phyloP scores from a whole-genome alignment of 768 basidiomycete genomes.

The Glaciozyma martinii region DNA sequence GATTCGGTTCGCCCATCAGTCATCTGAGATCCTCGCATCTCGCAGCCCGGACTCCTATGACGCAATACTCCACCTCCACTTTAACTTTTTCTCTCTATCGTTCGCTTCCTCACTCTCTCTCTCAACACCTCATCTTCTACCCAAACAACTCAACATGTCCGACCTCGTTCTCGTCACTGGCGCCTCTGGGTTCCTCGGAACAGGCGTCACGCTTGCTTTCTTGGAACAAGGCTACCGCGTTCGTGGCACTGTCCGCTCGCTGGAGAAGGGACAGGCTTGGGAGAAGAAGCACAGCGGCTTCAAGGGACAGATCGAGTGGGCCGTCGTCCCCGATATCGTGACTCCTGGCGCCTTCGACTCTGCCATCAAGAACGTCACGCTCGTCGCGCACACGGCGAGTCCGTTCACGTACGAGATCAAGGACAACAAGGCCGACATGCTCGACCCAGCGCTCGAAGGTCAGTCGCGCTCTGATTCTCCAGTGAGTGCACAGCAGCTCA shows the following conservation, averaged over 20 bases:
- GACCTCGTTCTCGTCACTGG: constrained; percentile 26
- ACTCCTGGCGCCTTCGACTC: constrained; percentile 59
- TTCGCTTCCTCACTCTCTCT: not conserved
- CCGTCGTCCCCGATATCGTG: constrained; percentile 61
- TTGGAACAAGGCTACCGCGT: constrained; percentile 38
- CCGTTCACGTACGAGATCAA: not conserved
- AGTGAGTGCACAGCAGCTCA: constrained; percentile 36
- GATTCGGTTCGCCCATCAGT: too few species aligned
- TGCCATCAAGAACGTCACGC: constrained; percentile 64
- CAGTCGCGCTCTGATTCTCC: constrained; percentile 41
- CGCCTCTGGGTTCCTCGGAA: constrained; percentile 11
- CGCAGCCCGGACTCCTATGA: too few species aligned
- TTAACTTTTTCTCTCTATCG: too few species aligned
- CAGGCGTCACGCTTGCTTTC: constrained; percentile 2
- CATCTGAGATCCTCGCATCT: too few species aligned
- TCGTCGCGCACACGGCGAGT: constrained; percentile 60
- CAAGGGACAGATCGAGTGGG: constrained; percentile 49
- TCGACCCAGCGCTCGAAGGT: constrained; percentile 46
- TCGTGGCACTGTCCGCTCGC: constrained; percentile 58
- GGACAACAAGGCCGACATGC: constrained; percentile 21
- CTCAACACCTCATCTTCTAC: too few species aligned
- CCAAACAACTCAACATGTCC: not conserved
- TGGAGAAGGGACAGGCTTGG: constrained; percentile 53
- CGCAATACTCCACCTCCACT: too few species aligned
- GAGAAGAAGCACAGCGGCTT: constrained; percentile 46